Evolutionary conservation across 352 stramenopile genomes (phyloP).

Genomic region (Pilasporangium apinafurcum): DNA sequence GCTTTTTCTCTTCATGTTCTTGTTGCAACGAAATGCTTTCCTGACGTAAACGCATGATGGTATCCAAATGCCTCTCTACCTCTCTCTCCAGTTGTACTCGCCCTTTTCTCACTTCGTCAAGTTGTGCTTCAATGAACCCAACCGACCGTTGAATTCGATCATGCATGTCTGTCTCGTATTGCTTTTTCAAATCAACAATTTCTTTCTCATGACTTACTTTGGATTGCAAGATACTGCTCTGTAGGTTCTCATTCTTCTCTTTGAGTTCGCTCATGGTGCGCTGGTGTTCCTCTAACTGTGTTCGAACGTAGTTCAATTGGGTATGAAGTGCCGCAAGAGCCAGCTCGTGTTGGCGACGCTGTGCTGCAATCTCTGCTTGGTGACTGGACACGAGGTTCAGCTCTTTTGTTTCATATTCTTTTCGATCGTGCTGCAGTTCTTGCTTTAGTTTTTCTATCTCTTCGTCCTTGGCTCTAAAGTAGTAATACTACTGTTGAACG

Average conservation of each 20-base stretch:
- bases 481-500: constrained; percentile 2
- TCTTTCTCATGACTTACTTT: constrained; percentile 52
- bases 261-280: constrained; percentile 16
- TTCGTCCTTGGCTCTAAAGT: constrained; percentile 36
- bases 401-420: constrained; percentile 37
- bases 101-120: constrained; percentile 58
- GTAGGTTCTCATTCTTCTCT: constrained; percentile 37
- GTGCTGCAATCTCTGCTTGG: constrained; percentile 21
- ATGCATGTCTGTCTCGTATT: constrained; percentile 45
- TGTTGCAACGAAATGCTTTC: constrained; percentile 53
- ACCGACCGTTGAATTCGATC: constrained; percentile 54
- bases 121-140: constrained; percentile 43
- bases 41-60: constrained; percentile 42
- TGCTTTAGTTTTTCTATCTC: constrained; percentile 49
- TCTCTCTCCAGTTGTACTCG: constrained; percentile 53
- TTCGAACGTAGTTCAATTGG: constrained; percentile 29
- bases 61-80: constrained; percentile 53
- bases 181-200: constrained; percentile 37
- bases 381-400: constrained; percentile 21
- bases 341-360: constrained; percentile 36
- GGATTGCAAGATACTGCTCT: constrained; percentile 36
- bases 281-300: constrained; percentile 31
- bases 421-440: constrained; percentile 36
- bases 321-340: constrained; percentile 26
- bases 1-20: constrained; percentile 22